Percentiles rank a stretch among this genome's conserved stretches.
Evolutionary conservation across 805 yeast species (phyloP).

Genomic region (Kodamaea sagamina): DNA sequence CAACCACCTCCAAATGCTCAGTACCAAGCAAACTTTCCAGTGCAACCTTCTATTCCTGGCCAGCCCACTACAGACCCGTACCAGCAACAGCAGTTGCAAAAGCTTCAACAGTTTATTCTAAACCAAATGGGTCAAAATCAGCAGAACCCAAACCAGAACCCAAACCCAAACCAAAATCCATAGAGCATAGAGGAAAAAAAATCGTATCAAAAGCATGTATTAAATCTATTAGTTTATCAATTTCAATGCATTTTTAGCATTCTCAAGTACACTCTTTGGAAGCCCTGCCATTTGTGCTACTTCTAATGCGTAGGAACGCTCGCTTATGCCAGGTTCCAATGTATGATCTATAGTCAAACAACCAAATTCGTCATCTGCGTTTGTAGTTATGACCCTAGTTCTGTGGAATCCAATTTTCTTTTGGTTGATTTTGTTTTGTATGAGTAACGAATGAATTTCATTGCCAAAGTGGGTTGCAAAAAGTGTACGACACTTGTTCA

Average conservation of each 20-base stretch:
- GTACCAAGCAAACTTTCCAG: background rate
- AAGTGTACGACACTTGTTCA: constrained; percentile 67
- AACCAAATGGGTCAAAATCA: constrained; percentile 22
- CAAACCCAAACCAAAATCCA: background rate
- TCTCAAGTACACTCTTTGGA: constrained; percentile 56
- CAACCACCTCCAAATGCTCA: constrained; percentile 5
- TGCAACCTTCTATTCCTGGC: background rate
- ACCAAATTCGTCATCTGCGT: constrained; percentile 11
- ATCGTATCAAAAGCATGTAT: background rate
- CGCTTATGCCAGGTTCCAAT: constrained; percentile 66
- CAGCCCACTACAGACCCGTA: constrained; percentile 12
- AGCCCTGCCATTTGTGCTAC: constrained; percentile 82
- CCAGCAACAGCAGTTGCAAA: constrained; percentile 25
- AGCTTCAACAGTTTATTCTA: constrained; percentile 25
- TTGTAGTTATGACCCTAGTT: constrained; percentile 33
- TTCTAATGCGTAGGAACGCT: constrained; percentile 71
- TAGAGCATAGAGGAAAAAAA: background rate
- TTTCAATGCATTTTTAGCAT: constrained; percentile 46
- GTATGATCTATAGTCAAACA: constrained; percentile 53
- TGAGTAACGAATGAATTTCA: constrained; percentile 41
- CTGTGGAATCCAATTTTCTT: constrained; percentile 29
- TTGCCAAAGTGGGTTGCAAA: constrained; percentile 83
- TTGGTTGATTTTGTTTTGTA: constrained; percentile 25
- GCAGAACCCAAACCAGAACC: constrained; percentile 9
- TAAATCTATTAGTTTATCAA: background rate